Percentiles rank a stretch among this genome's conserved stretches.
Evolutionary conservation across 768 basidiomycete genomes (phyloP).

Genomic region (Exidia glandulosa): DNA sequence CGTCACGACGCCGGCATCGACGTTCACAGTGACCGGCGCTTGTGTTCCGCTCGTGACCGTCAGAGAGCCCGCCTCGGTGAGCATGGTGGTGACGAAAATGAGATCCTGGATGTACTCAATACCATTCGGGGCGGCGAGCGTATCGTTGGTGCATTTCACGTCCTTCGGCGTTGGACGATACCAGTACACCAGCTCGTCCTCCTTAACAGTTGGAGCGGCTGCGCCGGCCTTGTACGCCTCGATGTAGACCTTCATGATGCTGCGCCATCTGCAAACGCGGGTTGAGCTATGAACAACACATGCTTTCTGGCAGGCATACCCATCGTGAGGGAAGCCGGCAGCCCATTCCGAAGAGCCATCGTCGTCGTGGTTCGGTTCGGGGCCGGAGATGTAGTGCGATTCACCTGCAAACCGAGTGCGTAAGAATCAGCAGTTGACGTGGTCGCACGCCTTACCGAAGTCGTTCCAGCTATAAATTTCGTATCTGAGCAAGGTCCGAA

Average conservation of each 20-base stretch:
- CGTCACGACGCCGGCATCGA: not conserved
- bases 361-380: not conserved
- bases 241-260: not conserved
- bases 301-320: not conserved
- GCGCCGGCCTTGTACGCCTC: not conserved
- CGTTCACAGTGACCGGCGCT: not conserved
- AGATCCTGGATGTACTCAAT: not conserved
- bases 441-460: not conserved
- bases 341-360: not conserved
- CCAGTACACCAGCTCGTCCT: not conserved
- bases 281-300: not conserved
- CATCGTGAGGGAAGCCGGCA: not conserved
- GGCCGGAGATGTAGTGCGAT: not conserved
- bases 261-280: not conserved
- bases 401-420: too few relatives aligned
- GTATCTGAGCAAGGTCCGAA: not conserved
- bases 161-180: not conserved
- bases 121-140: not conserved
- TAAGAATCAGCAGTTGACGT: too few relatives aligned
- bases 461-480: not conserved
- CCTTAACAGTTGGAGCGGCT: not conserved
- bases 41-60: not conserved
- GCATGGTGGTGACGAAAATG: not conserved
- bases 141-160: not conserved
- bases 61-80: not conserved